Base-by-base conservation (phyloP, 139 green algal genomes). In the Yamagishiella unicocca region DNA sequence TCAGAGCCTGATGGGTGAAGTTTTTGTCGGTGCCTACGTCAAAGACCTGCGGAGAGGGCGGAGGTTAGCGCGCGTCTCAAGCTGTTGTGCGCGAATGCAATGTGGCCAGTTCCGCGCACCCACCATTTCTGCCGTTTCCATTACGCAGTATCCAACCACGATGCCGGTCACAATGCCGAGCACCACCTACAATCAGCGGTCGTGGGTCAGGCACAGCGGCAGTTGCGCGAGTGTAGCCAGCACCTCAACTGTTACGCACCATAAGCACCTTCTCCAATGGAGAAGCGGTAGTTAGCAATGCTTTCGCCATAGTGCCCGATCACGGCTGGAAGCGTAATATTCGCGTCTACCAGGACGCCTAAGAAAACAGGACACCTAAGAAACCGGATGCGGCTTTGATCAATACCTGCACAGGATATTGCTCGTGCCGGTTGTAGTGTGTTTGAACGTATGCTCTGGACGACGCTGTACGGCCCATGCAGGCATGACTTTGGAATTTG, bases 81-180 rank as follows among this genome's bases (percentile, higher is more conserved):
- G 50, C 50, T 17, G 50, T 12, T 12, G 50, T 58, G 50, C 12
- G 50, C 12, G 50, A 58, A 58, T 58, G 50, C 12, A 25, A 17
- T 17, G 50, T 58, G 50, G 50, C 12, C 50, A 58, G 58, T 67
- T 31, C 45, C 21, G 31, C 7, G 22, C 37, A 61, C 78, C 40
- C 58, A 86, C 80, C 80, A 50, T 25, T 35, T 86, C 80, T 5
- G 80, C 80, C 9, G 80, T 86, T 64, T 86, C 80, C 80, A 86
- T 86, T 2, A 86, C 64, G 33, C 80, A 86, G 61, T 86, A 86
- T 0, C 80, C 80, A 1, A 86, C 27, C 5, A 86, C 80, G 31
- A 86, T 86, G 31, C 80, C 80, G 7, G 80, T 77, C 2, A 86
- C 40, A 25, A 86, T 86, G 43, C 80, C 80, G 0, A 77, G 1